Evolutionary conservation across 176 grass and related monocot genomes (phyloP), one percentile per base, ranked within the genome.

Genomic region (Alloteropsis semialata): DNA sequence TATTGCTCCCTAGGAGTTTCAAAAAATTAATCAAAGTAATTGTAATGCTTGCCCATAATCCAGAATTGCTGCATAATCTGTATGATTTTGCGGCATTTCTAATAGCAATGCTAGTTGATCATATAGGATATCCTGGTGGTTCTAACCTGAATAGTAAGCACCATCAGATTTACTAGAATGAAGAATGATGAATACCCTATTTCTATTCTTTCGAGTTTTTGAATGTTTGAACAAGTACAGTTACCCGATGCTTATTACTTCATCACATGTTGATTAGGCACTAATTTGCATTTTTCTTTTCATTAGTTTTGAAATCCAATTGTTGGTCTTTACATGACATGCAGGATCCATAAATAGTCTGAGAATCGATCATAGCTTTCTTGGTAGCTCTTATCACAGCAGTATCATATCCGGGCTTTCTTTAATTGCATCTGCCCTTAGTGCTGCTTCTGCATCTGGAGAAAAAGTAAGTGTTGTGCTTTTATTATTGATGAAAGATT

Each of bases 321-420:
- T 32, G 10, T 53, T 82, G 33, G 28, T 72, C 3, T 32, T 60
- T 70, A 22, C 43, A 41, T 55, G 54, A 62, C 75, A 91, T 62
- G 55, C 61, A 98, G 96, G 87, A 84, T 82, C 90, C 14, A 94
- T 85, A 75, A 86, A 74, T 28, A 75, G 45, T 84, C 74, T 93
- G 57, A 93, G 70, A 77, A 85, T 98, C 42, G 89, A 98, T 62
- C 92, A 95, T 88, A 93, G 79, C 69, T 93, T 82, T 71, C 90
- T 98, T 62, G 92, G 92, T 72, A 98, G 92, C 71, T 86, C 91
- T 61, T 98, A 98, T 72, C 96, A 95, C 85, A 95, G 74, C 53
- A 90, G 90, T 89, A 98, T 95, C 53, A 75, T 98, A 80, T 93
- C 90, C 1, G 96, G 92, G 37, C 83, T 98, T 87, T 90, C 92